phyloP scores from a whole-genome alignment of 768 basidiomycete genomes.

The Leccinellum albellum region DNA sequence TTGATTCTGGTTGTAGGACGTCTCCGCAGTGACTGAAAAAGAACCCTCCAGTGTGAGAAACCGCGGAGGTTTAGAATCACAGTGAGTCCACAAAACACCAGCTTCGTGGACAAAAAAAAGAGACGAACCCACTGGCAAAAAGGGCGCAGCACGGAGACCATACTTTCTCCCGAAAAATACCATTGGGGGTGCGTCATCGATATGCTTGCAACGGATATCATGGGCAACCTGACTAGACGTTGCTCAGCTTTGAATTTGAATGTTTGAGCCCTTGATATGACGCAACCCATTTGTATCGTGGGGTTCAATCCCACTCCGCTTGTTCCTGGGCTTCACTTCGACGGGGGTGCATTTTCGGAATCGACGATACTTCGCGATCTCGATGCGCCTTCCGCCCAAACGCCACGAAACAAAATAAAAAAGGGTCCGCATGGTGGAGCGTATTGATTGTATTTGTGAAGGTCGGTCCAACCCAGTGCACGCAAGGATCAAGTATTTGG shows the following conservation, averaged over 20 bases:
- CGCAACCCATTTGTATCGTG: neutral
- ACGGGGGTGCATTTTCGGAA: slow-evolving; percentile 3
- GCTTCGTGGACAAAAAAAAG: neutral
- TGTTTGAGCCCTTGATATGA: neutral
- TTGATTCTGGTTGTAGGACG: no score
- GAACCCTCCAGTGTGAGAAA: no score
- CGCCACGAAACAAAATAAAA: neutral
- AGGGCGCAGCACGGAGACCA: neutral
- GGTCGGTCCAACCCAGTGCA: neutral
- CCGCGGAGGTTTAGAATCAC: no score
- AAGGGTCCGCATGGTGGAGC: neutral
- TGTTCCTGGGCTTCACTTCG: neutral
- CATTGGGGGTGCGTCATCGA: neutral
- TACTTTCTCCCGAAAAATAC: neutral
- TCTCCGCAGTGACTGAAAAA: neutral
- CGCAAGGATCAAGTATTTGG: neutral
- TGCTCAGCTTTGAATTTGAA: neutral
- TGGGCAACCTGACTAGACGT: neutral
- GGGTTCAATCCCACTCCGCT: neutral
- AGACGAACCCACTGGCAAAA: neutral
- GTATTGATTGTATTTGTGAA: neutral
- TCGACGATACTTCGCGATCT: neutral
- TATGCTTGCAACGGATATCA: neutral
- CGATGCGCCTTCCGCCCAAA: neutral
- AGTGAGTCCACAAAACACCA: neutral